These are phyloP conservation scores for Erythrobasidium hasegawianum DNA, from an alignment of 1,284 basidiomycete species.

Conservation along the genomic window DNA sequence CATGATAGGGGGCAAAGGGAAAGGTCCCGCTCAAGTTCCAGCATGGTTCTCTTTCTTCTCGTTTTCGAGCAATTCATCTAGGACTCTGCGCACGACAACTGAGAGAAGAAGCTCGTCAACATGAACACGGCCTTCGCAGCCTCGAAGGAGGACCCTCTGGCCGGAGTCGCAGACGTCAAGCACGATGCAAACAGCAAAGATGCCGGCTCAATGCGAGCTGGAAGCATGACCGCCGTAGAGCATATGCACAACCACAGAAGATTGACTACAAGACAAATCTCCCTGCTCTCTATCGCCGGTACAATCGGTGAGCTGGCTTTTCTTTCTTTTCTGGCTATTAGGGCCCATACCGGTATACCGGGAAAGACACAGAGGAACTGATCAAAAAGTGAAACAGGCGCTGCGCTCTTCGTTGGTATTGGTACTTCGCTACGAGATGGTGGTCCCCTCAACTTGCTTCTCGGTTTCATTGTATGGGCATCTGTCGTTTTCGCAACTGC, in stretches of 20 bases:
- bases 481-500: conserved; percentile 29
- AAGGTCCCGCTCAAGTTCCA: no score
- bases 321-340: no score
- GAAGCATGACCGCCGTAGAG: conserved; percentile 18
- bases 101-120: no score
- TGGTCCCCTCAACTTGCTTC: conserved; percentile 25
- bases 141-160: conserved; percentile 19
- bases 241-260: conserved; percentile 34
- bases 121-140: conserved; percentile 10
- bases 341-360: background rate
- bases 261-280: conserved; percentile 31
- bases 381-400: conserved; percentile 5
- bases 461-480: conserved; percentile 28
- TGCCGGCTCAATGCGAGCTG: background rate
- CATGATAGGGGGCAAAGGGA: no score
- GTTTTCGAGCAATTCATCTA: conserved; percentile 4
- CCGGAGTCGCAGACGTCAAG: conserved; percentile 18
- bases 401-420: conserved; percentile 35
- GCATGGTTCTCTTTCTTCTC: no score
- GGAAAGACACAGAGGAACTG: background rate
- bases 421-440: conserved; percentile 26
- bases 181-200: background rate
- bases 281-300: conserved; percentile 33
- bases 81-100: no score
- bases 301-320: conserved; percentile 30